phyloP scores from a whole-genome alignment of 495 filamentous ascomycete genomes.

The Elasticomyces elasticus region DNA sequence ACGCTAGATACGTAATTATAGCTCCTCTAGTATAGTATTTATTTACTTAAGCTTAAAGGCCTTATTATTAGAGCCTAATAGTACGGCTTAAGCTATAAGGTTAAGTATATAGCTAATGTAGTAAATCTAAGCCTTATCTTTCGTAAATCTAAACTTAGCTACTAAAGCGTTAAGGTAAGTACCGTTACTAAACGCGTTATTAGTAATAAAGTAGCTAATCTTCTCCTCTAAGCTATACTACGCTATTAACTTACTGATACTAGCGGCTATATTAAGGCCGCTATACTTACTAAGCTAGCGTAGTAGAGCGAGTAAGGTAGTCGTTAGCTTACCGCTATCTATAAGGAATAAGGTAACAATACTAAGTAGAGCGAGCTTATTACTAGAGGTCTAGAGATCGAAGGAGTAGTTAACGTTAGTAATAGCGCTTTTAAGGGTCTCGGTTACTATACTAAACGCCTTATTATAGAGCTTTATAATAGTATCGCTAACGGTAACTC shows the following conservation, averaged over 20 bases:
- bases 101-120: constrained; percentile 13
- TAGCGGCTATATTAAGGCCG: constrained; percentile 7
- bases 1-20: constrained; percentile 4
- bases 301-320: constrained; percentile 3
- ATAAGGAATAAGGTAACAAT: constrained; percentile 9
- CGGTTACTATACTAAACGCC: not conserved
- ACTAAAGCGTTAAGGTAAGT: constrained; percentile 1
- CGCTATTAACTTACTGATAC: constrained; percentile 2
- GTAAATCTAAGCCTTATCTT: constrained; percentile 4
- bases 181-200: constrained; percentile 14
- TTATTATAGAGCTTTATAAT: not conserved
- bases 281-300: constrained; percentile 6
- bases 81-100: constrained; percentile 9
- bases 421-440: not conserved
- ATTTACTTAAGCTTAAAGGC: not conserved
- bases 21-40: not conserved
- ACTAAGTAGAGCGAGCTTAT: constrained; percentile 7
- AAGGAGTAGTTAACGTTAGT: constrained; percentile 6
- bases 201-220: constrained; percentile 17
- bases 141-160: constrained; percentile 6
- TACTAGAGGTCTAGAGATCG: constrained; percentile 15
- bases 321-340: not conserved
- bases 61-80: constrained; percentile 3
- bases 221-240: constrained; percentile 4
- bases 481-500: constrained; percentile 1